Base-by-base conservation (phyloP, 495 filamentous ascomycete species). In the Niebla homalea region DNA sequence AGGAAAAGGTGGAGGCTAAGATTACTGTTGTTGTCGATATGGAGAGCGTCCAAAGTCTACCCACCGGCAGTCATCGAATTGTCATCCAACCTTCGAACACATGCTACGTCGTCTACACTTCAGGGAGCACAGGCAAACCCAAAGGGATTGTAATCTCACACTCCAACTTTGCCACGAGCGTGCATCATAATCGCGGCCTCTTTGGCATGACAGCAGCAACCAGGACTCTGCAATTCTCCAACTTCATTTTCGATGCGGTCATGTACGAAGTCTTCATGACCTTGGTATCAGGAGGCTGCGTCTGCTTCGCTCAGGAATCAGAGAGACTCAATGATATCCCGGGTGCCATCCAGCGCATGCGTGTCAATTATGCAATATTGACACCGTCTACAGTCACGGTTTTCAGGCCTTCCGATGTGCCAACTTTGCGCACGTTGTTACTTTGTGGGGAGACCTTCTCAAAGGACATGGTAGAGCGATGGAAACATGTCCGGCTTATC, bases 161-260 rank as follows among this genome's bases (percentile, higher is more conserved):
- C 51, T 54, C 55, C 45, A 69, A 68, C 8, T 26, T 23, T 35
- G 18, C 72, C 18, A 55, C 56, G 25, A 63, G 59, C 20, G 59
- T 43, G 7, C 25, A 22, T 12, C 48, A 50, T 7, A n/a, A 23
- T 36, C 36, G 22, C 15, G 32, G 29, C 3, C 15, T 64, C 1
- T 55, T 71, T 10, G 48, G 57, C 3, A 69, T 76, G 19, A 60
- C 65, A 29, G 55, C 59, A 0, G 58, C 60, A 6, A 71, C 68
- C n/a, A 65, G 79, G 12, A 70, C 76, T 14, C 70, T 84, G 52
- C 75, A 81, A 42, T 71, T 83, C 42, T 72, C 77, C 0, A 73
- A 76, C 15, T 78, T 75, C 58, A 70, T 72, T 12, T 78, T 79
- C 41, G 81, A 83, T 50, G 65, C 71, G 25, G 70, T 71, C 35